These are phyloP conservation scores for Syzygium aromaticum DNA, from an alignment of 345 rosid species.

Conservation along the genomic window DNA sequence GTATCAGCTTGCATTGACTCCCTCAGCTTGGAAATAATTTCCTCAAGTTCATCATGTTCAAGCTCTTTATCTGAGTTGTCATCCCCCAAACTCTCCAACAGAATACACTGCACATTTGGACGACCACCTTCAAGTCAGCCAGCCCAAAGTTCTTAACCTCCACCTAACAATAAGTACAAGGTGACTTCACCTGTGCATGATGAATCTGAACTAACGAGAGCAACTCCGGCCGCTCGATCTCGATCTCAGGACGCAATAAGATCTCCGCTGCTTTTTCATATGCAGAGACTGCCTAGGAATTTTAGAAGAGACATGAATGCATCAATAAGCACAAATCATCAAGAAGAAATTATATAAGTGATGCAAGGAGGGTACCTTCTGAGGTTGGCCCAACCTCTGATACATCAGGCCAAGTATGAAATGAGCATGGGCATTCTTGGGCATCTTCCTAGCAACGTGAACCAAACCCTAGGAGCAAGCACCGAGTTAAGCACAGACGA, in stretches of 20 bases:
- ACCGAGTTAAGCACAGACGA: not conserved
- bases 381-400: constrained; percentile 87
- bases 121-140: constrained; percentile 1
- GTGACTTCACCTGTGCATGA: constrained; percentile 76
- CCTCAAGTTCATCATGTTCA: constrained; percentile 67
- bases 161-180: not conserved
- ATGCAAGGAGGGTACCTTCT: constrained; percentile 48
- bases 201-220: constrained; percentile 90
- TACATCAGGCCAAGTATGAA: constrained; percentile 92
- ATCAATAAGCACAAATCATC: constrained; percentile 1
- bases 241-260: constrained; percentile 63
- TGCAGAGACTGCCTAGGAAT: constrained; percentile 62
- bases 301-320: constrained; percentile 1
- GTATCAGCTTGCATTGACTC: constrained; percentile 64
- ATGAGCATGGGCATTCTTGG: constrained; percentile 96
- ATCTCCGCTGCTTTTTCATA: constrained; percentile 95
- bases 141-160: not conserved
- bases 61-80: constrained; percentile 62
- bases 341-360: not conserved
- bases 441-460: constrained; percentile 94
- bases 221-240: constrained; percentile 84
- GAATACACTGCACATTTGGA: constrained; percentile 52
- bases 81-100: constrained; percentile 61
- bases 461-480: constrained; percentile 61
- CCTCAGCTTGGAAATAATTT: constrained; percentile 60